Percentiles rank a stretch among this genome's conserved stretches.
Evolutionary conservation across 108 stramenopile genomes (phyloP).

Genomic region (Skeletonema grethae): DNA sequence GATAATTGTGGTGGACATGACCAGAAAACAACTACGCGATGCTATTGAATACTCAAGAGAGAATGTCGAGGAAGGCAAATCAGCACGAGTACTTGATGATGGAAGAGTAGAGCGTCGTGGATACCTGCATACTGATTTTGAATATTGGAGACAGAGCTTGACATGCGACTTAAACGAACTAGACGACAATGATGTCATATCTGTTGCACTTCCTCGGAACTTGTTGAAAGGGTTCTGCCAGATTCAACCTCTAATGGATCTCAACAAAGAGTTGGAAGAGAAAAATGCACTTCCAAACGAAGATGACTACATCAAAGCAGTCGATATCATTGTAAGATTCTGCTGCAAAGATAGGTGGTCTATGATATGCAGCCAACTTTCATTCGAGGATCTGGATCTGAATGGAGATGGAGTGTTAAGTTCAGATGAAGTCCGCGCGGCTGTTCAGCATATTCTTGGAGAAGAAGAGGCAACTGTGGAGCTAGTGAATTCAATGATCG

Average conservation of each 20-base stretch:
- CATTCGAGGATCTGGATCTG: conserved; percentile 70
- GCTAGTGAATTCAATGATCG: conserved; percentile 72
- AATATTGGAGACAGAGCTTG: conserved; percentile 42
- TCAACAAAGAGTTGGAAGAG: conserved; percentile 55
- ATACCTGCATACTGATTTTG: conserved; percentile 71
- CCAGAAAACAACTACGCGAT: conserved; percentile 52
- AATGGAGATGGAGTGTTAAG: conserved; percentile 70
- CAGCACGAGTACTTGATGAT: conserved; percentile 24
- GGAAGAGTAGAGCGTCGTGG: conserved; percentile 56
- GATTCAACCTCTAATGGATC: conserved; percentile 73
- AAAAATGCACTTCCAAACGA: conserved; percentile 52
- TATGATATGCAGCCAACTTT: conserved; percentile 28
- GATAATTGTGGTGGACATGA: conserved; percentile 76
- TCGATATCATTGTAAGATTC: conserved; percentile 66
- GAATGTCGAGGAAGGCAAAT: conserved; percentile 53
- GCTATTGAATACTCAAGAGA: conserved; percentile 70
- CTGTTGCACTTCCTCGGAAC: conserved; percentile 79
- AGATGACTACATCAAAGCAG: conserved; percentile 70
- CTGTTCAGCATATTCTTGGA: conserved; percentile 52
- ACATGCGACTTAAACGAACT: background rate
- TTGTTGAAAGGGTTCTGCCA: conserved; percentile 80
- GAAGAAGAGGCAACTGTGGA: conserved; percentile 62
- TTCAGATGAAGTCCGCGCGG: conserved; percentile 54
- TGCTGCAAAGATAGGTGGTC: conserved; percentile 70
- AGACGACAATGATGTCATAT: conserved; percentile 40